A percentile compares a stretch with the other conserved stretches of the same genome.
These are phyloP conservation scores for Monosporascus sp. DNA, from an alignment of 2,329 filamentous ascomycete genomes.

Conservation along the genomic window DNA sequence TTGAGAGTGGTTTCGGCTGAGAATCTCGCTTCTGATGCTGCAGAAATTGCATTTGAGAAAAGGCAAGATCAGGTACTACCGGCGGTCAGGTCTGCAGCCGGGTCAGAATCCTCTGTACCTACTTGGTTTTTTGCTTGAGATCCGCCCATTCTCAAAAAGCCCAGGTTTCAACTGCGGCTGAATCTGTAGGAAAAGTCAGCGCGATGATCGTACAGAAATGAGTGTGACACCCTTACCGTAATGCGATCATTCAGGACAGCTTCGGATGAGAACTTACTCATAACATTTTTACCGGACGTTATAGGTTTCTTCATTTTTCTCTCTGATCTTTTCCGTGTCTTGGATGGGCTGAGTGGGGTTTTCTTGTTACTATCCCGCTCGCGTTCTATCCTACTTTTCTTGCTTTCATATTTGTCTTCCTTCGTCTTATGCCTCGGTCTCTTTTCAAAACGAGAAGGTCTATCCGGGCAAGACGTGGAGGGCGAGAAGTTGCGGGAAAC, in stretches of 20 bases:
- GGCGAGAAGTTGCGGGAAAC: slow-evolving; percentile 11
- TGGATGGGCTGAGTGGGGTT: slow-evolving; percentile 6
- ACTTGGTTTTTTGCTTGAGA: slow-evolving; percentile 31
- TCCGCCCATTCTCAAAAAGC: slow-evolving; percentile 40
- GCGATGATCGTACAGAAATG: background rate
- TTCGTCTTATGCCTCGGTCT: slow-evolving; percentile 51
- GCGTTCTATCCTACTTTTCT: slow-evolving; percentile 16
- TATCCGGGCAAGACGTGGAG: slow-evolving; percentile 7
- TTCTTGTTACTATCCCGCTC: slow-evolving; percentile 18
- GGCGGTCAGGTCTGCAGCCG: slow-evolving; percentile 2
- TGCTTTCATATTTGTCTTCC: slow-evolving; percentile 49
- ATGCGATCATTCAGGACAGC: slow-evolving; percentile 48
- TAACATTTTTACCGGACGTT: slow-evolving; percentile 40
- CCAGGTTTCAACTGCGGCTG: slow-evolving; percentile 31
- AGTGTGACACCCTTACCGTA: slow-evolving; percentile 37
- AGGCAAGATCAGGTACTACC: slow-evolving; percentile 47
- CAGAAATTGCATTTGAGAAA: slow-evolving; percentile 47
- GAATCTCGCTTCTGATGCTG: slow-evolving; percentile 18
- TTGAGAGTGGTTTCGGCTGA: slow-evolving; percentile 18
- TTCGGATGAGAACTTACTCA: slow-evolving; percentile 51
- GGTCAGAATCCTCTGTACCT: slow-evolving; percentile 14
- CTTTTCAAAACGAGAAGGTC: slow-evolving; percentile 38
- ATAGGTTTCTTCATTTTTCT: slow-evolving; percentile 24
- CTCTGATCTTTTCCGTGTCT: slow-evolving; percentile 12
- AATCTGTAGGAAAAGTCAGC: slow-evolving; percentile 17